These are phyloP conservation scores for Neurospora sp. DNA, from an alignment of 495 filamentous ascomycete genomes.

Conservation along the genomic window DNA sequence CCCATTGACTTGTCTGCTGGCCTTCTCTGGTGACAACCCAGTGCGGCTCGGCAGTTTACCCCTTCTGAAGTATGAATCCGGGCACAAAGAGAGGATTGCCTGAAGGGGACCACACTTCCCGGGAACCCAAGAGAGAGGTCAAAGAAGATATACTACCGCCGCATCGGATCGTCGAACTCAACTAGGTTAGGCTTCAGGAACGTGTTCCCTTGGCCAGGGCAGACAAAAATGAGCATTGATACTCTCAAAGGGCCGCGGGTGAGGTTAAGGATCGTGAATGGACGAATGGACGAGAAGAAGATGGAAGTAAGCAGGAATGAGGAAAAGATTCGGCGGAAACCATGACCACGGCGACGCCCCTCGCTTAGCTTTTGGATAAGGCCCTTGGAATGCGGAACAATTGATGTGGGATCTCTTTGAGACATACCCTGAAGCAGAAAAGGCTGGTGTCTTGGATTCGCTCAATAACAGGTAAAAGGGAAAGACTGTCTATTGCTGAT, in stretches of 20 bases:
- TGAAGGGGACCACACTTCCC: neutral
- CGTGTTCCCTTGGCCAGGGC: constrained; percentile 3
- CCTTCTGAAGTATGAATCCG: constrained; percentile 5
- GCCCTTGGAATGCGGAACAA: neutral
- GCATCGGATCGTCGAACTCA: constrained; percentile 9
- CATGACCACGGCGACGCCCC: neutral
- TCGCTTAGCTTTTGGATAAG: neutral
- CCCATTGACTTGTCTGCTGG: constrained; percentile 4
- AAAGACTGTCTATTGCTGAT: neutral
- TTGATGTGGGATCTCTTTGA: neutral
- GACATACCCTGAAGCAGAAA: neutral
- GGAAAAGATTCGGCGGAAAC: neutral
- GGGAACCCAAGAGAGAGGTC: constrained; percentile 5
- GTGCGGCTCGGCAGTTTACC: constrained; percentile 1
- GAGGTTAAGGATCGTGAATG: neutral
- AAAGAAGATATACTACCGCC: constrained; percentile 11
- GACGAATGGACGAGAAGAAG: neutral
- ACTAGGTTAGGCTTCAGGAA: constrained; percentile 7
- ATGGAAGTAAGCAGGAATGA: constrained; percentile 14
- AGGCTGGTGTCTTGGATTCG: neutral
- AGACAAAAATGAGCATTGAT: neutral
- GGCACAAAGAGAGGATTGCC: constrained; percentile 12
- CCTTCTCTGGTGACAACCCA: constrained; percentile 1
- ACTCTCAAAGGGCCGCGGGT: neutral
- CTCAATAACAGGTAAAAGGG: neutral